Conservation (phyloP, 768 basidiomycete species). For the Pulveroboletus sp. region DNA sequence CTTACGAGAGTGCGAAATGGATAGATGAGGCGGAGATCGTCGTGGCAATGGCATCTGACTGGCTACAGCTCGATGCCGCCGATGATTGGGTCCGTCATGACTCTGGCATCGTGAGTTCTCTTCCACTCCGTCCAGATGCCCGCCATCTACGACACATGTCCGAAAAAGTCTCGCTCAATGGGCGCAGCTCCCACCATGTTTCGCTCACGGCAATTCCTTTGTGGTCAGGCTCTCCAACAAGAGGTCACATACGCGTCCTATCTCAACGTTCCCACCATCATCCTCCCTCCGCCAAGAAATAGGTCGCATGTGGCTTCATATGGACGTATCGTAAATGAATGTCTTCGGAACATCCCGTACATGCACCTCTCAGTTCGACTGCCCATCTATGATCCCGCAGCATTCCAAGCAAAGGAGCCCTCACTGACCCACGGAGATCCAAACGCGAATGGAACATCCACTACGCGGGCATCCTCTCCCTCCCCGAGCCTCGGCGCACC, state of each 20-base stretch:
- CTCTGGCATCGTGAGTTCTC: slow-evolving; percentile 77
- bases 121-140: slow-evolving; percentile 4
- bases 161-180: slow-evolving; percentile 14
- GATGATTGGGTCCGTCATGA: slow-evolving; percentile 96
- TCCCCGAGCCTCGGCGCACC: slow-evolving; percentile 19
- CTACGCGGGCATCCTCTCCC: slow-evolving; percentile 15
- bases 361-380: slow-evolving; percentile 80
- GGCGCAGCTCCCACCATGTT: slow-evolving; percentile 13
- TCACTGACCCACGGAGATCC: slow-evolving; percentile 26
- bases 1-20: slow-evolving; percentile 10
- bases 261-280: slow-evolving; percentile 76
- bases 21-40: slow-evolving; percentile 72
- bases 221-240: slow-evolving; percentile 77
- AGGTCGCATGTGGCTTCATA: slow-evolving; percentile 86
- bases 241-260: slow-evolving; percentile 92
- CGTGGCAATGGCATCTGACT: slow-evolving; percentile 80
- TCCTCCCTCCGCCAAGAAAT: slow-evolving; percentile 85
- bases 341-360: slow-evolving; percentile 63
- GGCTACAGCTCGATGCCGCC: slow-evolving; percentile 89
- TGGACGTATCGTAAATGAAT: slow-evolving; percentile 82
- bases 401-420: slow-evolving; percentile 40
- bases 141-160: slow-evolving; percentile 8
- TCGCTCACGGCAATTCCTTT: slow-evolving; percentile 12
- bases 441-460: slow-evolving; percentile 24
- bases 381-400: slow-evolving; percentile 73